These are phyloP conservation scores for Leptographium wingfieldii DNA, from an alignment of 2,329 filamentous ascomycete species.

Conservation along the genomic window DNA sequence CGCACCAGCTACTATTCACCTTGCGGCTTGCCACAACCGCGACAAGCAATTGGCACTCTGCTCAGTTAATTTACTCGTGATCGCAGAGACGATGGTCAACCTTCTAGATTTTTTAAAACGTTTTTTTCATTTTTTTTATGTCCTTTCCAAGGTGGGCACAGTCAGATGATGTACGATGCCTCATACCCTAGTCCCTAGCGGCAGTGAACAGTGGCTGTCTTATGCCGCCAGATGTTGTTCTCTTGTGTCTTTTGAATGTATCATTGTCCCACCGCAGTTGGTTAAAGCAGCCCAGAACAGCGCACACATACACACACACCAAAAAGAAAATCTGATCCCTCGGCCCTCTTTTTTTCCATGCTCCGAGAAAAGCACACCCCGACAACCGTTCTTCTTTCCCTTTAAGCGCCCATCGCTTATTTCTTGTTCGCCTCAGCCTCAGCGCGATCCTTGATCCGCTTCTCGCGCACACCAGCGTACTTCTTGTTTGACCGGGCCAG, in stretches of 20 bases:
- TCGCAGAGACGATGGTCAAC: too few species aligned
- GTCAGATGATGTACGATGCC: too few species aligned
- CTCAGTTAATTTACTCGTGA: too few species aligned
- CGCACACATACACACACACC: background rate
- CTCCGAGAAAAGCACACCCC: background rate
- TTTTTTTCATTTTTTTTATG: background rate
- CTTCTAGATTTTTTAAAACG: background rate
- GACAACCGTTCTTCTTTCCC: background rate
- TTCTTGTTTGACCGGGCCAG: conserved; percentile 73
- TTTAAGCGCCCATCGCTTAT: conserved; percentile 33
- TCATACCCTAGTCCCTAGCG: background rate
- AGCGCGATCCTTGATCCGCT: conserved; percentile 80
- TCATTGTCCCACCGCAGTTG: background rate
- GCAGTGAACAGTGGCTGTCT: background rate
- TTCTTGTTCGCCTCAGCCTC: conserved; percentile 79
- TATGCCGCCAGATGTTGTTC: background rate
- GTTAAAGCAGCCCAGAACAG: background rate
- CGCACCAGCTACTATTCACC: too few species aligned
- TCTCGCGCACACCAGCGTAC: conserved; percentile 74
- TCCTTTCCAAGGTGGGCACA: background rate
- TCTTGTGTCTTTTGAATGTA: background rate
- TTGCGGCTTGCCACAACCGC: too few species aligned
- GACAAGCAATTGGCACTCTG: too few species aligned
- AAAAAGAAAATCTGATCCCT: background rate
- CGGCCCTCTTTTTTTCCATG: background rate